Evolutionary conservation across 2,329 filamentous ascomycete genomes (phyloP), one percentile per base, ranked within the genome.

Genomic region (Penicillium verrucosum): DNA sequence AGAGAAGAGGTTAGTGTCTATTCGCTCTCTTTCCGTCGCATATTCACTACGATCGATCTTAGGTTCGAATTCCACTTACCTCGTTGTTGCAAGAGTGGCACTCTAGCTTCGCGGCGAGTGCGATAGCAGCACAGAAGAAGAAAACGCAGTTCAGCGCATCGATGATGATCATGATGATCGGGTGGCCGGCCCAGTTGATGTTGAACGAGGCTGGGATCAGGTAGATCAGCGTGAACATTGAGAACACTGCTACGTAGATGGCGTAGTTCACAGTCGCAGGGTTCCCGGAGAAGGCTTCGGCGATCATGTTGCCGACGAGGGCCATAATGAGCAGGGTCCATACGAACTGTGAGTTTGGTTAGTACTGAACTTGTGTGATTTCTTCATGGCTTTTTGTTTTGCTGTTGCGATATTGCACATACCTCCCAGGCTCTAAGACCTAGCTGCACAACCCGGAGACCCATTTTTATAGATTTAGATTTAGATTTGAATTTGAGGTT

Each of bases 291-390:
- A 74, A 75, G 5, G 79, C 73, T 38, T 79, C 74, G 50, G 78
- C 76, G 68, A 87, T 84, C 77, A 86, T 85, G 77, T 86, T 85
- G 63, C 84, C 85, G 63, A 85, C 70, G 44, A 88, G 77, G 12
- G 83, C 78, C 76, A 86, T 82, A 67, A 86, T 72, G 66, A 88
- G 78, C 55, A 86, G 69, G 34, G 82, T 77, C 75, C 80, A 85
- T 66, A 85, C 48, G 72, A 86, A 82, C 83, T 87, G 41, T 29
- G 37, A 27, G 32, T 14, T 11, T 29, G n/a, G 49, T 65, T 45
- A 52, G 56, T 40, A 51, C 11, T 25, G 7, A 14, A 41, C 11
- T 41, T 14, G 6, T 6, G 3, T 21, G 5, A 1, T 41, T 41
- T 3, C 3, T 23, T 9, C 12, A 41, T 14, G 1, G 10, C 47